A percentile compares a stretch with the other conserved stretches of the same genome.
Evolutionary conservation across 495 filamentous ascomycete species (phyloP).

Genomic region (Penicillium tannophilum): DNA sequence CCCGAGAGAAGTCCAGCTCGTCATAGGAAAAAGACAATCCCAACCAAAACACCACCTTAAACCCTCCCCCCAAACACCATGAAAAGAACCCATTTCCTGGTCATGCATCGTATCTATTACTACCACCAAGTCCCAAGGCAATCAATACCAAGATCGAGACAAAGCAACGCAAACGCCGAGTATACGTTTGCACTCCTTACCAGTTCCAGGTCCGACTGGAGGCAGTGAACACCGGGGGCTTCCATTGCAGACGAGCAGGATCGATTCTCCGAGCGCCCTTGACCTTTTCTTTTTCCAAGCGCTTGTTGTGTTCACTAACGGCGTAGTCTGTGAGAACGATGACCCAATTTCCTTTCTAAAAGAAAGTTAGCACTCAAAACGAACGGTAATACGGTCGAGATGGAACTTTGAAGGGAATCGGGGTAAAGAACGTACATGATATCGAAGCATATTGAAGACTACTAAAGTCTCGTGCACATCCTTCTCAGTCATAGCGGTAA

Average conservation of each 20-base stretch:
- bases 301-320: constrained; percentile 71
- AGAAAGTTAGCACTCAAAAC: constrained; percentile 26
- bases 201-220: constrained; percentile 93
- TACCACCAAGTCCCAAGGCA: background rate
- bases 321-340: constrained; percentile 83
- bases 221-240: constrained; percentile 92
- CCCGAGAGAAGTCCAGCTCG: background rate
- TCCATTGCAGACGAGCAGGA: constrained; percentile 82
- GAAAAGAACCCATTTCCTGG: constrained; percentile 7
- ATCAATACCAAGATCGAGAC: background rate
- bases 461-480: constrained; percentile 94
- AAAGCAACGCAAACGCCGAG: background rate
- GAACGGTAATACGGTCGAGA: background rate
- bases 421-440: constrained; percentile 57
- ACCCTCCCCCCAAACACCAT: constrained; percentile 10
- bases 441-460: constrained; percentile 90
- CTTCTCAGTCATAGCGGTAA: constrained; percentile 91
- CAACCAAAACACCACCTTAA: constrained; percentile 7
- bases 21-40: constrained; percentile 1
- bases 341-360: constrained; percentile 84
- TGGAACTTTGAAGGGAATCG: background rate
- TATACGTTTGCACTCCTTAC: constrained; percentile 43
- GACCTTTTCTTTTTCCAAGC: constrained; percentile 71
- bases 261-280: constrained; percentile 79
- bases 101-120: background rate